Evolutionary conservation across 2,329 filamentous ascomycete genomes (phyloP).

Genomic region (Colletotrichum plurivorum): DNA sequence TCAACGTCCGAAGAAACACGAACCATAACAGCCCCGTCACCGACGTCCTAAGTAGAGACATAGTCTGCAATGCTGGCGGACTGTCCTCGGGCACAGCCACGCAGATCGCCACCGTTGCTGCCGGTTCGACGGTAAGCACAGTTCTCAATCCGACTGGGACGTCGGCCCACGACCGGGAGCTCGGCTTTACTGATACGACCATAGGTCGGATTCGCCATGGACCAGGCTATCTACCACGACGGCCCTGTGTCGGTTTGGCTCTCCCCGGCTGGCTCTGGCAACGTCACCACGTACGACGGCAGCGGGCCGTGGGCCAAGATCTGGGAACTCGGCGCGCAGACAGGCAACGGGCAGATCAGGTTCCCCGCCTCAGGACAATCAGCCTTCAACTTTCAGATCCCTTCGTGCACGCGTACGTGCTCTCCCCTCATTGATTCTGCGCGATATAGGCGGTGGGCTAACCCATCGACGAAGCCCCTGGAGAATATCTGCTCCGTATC

Average conservation of each 20-base stretch:
- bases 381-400: slow-evolving; percentile 36
- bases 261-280: slow-evolving; percentile 6
- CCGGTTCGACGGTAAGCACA: slow-evolving; percentile 4
- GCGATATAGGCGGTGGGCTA: not conserved
- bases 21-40: slow-evolving; percentile 64
- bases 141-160: too few species aligned
- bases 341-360: slow-evolving; percentile 36
- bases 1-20: slow-evolving; percentile 30
- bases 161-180: too few species aligned
- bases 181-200: too few species aligned
- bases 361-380: slow-evolving; percentile 36
- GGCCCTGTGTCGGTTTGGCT: too few species aligned
- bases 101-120: slow-evolving; percentile 31
- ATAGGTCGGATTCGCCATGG: too few species aligned
- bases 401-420: slow-evolving; percentile 37
- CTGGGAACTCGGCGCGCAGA: slow-evolving; percentile 32
- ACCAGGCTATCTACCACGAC: too few species aligned
- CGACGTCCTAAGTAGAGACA: slow-evolving; percentile 56
- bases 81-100: slow-evolving; percentile 31
- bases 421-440: not conserved
- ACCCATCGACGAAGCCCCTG: slow-evolving; percentile 29
- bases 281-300: slow-evolving; percentile 34
- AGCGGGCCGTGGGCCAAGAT: slow-evolving; percentile 38
- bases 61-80: slow-evolving; percentile 62
- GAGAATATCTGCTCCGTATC: slow-evolving; percentile 52